Evolutionary conservation across 2,329 filamentous ascomycete species (phyloP), one percentile per base, ranked within the genome.

Genomic region (Fusarium mangiferae): DNA sequence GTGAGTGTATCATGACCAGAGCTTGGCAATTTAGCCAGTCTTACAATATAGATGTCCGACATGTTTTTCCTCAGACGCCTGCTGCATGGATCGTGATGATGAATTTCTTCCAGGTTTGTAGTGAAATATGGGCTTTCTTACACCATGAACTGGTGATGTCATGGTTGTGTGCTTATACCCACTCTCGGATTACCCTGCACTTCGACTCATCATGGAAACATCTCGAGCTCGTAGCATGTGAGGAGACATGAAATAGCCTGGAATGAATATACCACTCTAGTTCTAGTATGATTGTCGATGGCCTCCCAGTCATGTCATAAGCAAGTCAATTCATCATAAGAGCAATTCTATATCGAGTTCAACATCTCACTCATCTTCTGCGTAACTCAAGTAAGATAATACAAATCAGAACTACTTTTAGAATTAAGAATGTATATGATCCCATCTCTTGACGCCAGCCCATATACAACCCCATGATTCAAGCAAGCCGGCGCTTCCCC

Each of bases 11-110:
- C 13, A 5, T 17, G n/a, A 28, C 8, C 18, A 17, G 1, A n/a
- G 1, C 6, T 17, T 33, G 18, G 15, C 17, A 30, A 6, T 5
- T 33, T 18, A 4, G 3, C 51, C n/a, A 15, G 24, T 26, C 80
- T 48, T 70, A 81, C 82, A 55, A 76, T 72, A 56, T 83, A 83
- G 13, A 83, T 74, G 13, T 83, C 81, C 61, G 81, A 77, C 59
- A 70, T 77, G 9, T 41, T 66, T 18, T 7, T 7, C 7, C 20
- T n/a, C 3, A n/a, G 20, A 33, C 7, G 10, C 4, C 24, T 41
- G 10, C 15, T 38, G 36, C 18, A 30, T 36, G n/a, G 22, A 46
- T 64, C 30, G 52, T 60, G 38, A 49, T 44, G 28, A 14, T 30
- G 36, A 35, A 46, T 28, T 51, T 36, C n/a, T 51, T 36, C 15